phyloP scores from a whole-genome alignment of 139 green algal species.

The Gonium pectorale region DNA sequence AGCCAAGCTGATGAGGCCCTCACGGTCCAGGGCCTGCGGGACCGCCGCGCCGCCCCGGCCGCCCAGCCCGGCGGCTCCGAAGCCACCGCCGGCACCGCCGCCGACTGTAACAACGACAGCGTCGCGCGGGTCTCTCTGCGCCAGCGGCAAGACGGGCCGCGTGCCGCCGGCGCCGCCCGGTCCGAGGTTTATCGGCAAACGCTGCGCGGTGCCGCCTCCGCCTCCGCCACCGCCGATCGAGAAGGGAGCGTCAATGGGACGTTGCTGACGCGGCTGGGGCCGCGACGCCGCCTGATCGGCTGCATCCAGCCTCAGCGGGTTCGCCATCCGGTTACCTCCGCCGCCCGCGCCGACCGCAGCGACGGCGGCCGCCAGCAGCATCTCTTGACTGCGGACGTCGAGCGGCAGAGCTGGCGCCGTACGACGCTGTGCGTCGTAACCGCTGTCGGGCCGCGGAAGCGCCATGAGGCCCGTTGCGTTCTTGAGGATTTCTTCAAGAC shows the following conservation, averaged over 20 bases:
- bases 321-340: neutral
- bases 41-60: neutral
- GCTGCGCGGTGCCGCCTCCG: neutral
- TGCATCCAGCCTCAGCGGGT: neutral
- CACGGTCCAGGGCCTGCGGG: neutral
- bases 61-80: neutral
- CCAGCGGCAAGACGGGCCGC: neutral
- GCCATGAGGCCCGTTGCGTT: no score
- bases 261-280: neutral
- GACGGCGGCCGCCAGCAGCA: constrained; percentile 23
- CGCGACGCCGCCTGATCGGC: neutral
- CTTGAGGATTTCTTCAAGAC: no score
- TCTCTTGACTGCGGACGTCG: constrained; percentile 9
- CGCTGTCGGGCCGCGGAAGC: no score
- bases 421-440: no score
- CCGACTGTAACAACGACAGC: constrained; percentile 12
- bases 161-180: neutral
- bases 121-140: neutral
- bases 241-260: neutral
- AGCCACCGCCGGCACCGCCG: neutral
- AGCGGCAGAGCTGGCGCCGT: no score
- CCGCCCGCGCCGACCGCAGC: neutral
- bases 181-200: neutral
- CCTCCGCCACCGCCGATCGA: neutral
- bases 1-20: constrained; percentile 11